A percentile compares a stretch with the other conserved stretches of the same genome.
Evolutionary conservation across 1,284 basidiomycete species (phyloP).

Genomic region (Irpex sp.): DNA sequence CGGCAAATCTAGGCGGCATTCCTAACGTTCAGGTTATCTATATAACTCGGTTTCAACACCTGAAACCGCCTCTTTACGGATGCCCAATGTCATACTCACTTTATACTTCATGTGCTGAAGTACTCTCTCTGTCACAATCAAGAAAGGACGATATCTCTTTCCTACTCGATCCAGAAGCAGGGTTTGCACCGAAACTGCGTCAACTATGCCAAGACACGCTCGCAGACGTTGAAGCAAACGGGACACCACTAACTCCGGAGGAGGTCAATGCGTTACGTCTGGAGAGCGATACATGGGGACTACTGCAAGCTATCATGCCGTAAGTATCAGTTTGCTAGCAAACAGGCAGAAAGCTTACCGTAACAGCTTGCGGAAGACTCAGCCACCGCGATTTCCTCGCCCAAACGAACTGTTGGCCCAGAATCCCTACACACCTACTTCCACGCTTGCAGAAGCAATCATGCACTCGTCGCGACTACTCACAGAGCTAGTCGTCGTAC

Average conservation of each 20-base stretch:
- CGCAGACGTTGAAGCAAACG: constrained; percentile 42
- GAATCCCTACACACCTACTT: constrained; percentile 78
- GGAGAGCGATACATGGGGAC: constrained; percentile 80
- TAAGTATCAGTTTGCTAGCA: constrained; percentile 29
- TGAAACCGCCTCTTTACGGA: background rate
- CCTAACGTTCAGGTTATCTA: too few species aligned
- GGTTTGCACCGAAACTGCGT: constrained; percentile 66
- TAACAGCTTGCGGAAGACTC: constrained; percentile 59
- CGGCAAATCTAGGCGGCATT: too few species aligned
- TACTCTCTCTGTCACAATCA: constrained; percentile 54
- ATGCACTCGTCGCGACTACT: constrained; percentile 65
- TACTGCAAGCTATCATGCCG: constrained; percentile 75
- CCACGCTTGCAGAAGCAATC: constrained; percentile 67
- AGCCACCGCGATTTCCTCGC: constrained; percentile 40
- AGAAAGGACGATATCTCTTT: constrained; percentile 57
- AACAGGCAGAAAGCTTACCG: background rate
- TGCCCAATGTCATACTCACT: constrained; percentile 35
- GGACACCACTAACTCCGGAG: constrained; percentile 35
- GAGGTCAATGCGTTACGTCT: constrained; percentile 63
- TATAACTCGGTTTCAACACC: too few species aligned
- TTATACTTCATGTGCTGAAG: constrained; percentile 62
- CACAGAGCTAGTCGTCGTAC: constrained; percentile 71
- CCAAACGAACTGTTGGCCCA: constrained; percentile 51
- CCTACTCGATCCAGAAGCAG: constrained; percentile 59
- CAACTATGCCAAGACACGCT: constrained; percentile 61